These are phyloP conservation scores for Porcisia deanei DNA, from an alignment of 208 protist species.

Conservation along the genomic window DNA sequence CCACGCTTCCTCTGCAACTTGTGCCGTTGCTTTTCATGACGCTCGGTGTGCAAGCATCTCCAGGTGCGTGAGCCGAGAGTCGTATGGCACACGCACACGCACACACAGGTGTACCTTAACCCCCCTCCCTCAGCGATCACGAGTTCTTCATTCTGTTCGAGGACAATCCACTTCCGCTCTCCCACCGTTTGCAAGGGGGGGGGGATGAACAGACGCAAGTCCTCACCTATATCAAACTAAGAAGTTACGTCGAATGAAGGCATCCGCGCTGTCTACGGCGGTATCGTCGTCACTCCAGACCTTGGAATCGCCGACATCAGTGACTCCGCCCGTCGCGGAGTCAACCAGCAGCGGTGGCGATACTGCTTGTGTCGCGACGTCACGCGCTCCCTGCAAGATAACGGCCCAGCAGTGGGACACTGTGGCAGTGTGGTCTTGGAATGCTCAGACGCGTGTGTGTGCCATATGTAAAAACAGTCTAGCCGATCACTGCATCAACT, in stretches of 20 bases:
- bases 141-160: neutral
- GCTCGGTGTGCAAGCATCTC: neutral
- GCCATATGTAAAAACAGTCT: slow-evolving; percentile 98
- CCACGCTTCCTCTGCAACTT: neutral
- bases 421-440: slow-evolving; percentile 96
- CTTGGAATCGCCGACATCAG: neutral
- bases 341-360: neutral
- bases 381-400: slow-evolving; percentile 31
- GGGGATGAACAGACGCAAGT: neutral
- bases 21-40: slow-evolving; percentile 1
- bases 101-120: neutral
- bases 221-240: neutral
- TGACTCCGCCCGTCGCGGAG: neutral
- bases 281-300: neutral
- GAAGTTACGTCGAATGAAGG: neutral
- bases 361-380: neutral
- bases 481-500: slow-evolving; percentile 97
- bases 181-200: neutral
- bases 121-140: neutral
- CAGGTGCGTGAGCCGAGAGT: neutral
- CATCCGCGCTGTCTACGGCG: neutral
- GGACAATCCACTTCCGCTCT: no score
- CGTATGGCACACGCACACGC: neutral
- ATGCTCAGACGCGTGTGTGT: slow-evolving; percentile 95
- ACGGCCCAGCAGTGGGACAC: slow-evolving; percentile 96